phyloP scores from a whole-genome alignment of 805 yeast species.

The Saturnispora serradocipensis region DNA sequence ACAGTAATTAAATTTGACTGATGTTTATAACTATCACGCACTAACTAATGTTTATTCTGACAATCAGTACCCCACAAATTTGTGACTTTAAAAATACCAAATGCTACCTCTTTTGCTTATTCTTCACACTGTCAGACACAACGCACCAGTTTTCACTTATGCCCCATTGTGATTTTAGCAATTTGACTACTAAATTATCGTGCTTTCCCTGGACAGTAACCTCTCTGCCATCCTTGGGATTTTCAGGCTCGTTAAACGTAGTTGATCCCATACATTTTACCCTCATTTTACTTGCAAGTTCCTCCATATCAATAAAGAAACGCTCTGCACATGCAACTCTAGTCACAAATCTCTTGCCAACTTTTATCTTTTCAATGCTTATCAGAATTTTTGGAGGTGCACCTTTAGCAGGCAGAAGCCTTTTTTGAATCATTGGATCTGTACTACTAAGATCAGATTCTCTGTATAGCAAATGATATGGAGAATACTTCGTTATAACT shows the following conservation, averaged over 20 bases:
- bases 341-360: slow-evolving; percentile 77
- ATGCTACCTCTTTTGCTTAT: not conserved
- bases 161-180: slow-evolving; percentile 50
- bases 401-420: slow-evolving; percentile 46
- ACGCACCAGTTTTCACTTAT: slow-evolving; percentile 58
- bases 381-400: slow-evolving; percentile 56
- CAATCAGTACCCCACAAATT: not conserved
- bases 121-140: slow-evolving; percentile 19
- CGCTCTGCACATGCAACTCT: slow-evolving; percentile 59
- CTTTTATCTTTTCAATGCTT: slow-evolving; percentile 59
- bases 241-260: slow-evolving; percentile 51
- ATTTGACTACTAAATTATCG: slow-evolving; percentile 47
- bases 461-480: slow-evolving; percentile 8
- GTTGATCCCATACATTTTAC: slow-evolving; percentile 86
- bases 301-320: slow-evolving; percentile 55
- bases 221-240: slow-evolving; percentile 47
- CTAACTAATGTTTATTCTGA: too few relatives aligned
- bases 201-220: slow-evolving; percentile 92
- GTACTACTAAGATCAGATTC: slow-evolving; percentile 16
- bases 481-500: slow-evolving; percentile 8
- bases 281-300: slow-evolving; percentile 58
- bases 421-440: slow-evolving; percentile 12
- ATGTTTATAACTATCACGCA: too few relatives aligned
- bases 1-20: too few relatives aligned
- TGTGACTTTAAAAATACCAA: not conserved